These are phyloP conservation scores for Serendipita sp. DNA, from an alignment of 768 basidiomycete genomes.

Conservation along the genomic window DNA sequence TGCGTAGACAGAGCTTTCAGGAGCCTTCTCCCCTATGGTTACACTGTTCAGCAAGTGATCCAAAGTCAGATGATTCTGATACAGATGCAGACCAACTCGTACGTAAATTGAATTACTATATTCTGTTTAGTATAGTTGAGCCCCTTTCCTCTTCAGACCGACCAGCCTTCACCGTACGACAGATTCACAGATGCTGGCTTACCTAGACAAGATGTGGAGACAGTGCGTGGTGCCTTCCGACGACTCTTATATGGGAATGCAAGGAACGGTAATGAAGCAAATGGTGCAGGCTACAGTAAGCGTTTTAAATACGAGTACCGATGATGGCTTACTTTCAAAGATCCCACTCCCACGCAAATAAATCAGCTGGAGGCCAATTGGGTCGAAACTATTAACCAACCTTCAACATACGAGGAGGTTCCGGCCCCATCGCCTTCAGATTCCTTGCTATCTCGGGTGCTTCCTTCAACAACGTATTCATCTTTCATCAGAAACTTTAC, in stretches of 20 bases:
- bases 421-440: not conserved
- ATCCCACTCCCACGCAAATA: not conserved
- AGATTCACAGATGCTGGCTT: not conserved
- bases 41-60: not conserved
- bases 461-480: not conserved
- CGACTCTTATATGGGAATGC: not conserved
- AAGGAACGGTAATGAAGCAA: not conserved
- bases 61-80: not conserved
- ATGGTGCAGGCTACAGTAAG: not conserved
- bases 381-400: slow-evolving; percentile 1
- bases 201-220: not conserved
- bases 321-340: not conserved
- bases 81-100: not conserved
- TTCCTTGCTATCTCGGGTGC: not conserved
- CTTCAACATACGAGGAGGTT: not conserved
- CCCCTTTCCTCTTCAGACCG: no score
- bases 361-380: not conserved
- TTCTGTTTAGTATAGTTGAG: no score
- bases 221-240: not conserved
- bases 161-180: not conserved
- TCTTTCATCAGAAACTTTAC: not conserved
- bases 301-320: not conserved
- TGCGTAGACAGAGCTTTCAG: not conserved
- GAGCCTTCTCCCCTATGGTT: not conserved
- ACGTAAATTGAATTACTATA: not conserved